phyloP scores from a whole-genome alignment of 805 yeast genomes.

The Candida koratica region DNA sequence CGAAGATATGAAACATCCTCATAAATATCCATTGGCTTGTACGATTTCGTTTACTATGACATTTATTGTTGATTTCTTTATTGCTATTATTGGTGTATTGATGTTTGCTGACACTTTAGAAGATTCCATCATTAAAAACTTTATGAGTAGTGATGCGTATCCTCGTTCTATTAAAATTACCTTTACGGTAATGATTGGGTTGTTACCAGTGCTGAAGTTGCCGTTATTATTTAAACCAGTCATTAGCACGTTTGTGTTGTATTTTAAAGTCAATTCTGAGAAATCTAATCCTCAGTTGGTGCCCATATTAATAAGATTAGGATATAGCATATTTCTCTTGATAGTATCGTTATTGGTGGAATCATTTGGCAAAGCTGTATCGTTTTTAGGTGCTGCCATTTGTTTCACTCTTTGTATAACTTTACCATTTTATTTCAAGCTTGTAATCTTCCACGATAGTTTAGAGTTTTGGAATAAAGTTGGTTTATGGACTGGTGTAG shows the following conservation, averaged over 20 bases:
- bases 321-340: slow-evolving; percentile 22
- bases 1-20: slow-evolving; percentile 67
- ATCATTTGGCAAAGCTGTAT: slow-evolving; percentile 39
- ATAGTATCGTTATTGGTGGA: slow-evolving; percentile 28
- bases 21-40: slow-evolving; percentile 51
- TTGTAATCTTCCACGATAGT: slow-evolving; percentile 22
- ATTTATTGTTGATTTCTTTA: slow-evolving; percentile 51
- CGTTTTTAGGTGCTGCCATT: slow-evolving; percentile 40
- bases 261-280: slow-evolving; percentile 12
- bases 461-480: slow-evolving; percentile 12
- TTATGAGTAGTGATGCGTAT: slow-evolving; percentile 62
- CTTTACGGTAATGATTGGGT: slow-evolving; percentile 32
- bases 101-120: slow-evolving; percentile 73
- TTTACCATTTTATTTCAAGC: slow-evolving; percentile 37
- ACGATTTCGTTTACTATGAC: slow-evolving; percentile 57
- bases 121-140: slow-evolving; percentile 75
- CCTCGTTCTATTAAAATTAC: slow-evolving; percentile 50
- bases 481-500: slow-evolving; percentile 19
- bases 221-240: slow-evolving; percentile 39
- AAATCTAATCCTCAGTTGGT: slow-evolving; percentile 4
- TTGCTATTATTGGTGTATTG: slow-evolving; percentile 64
- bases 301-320: slow-evolving; percentile 16
- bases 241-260: slow-evolving; percentile 34
- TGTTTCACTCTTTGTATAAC: slow-evolving; percentile 40
- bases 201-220: slow-evolving; percentile 39